Percentiles rank a stretch among this genome's conserved stretches.
These are phyloP conservation scores for Fusarium verrucosum DNA, from an alignment of 2,329 filamentous ascomycete species.

Conservation along the genomic window DNA sequence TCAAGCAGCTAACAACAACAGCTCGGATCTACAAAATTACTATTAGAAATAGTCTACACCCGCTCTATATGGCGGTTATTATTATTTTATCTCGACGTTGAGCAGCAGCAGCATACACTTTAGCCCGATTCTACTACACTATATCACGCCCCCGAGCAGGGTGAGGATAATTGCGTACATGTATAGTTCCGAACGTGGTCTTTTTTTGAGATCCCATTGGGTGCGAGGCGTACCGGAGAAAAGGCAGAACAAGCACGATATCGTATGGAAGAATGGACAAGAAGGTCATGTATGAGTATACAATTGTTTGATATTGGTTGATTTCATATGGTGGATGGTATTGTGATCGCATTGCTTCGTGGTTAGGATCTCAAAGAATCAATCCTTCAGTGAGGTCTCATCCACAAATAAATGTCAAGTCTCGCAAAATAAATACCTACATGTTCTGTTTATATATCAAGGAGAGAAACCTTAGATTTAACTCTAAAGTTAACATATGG, in stretches of 20 bases:
- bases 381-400: neutral
- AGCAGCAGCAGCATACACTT: constrained; percentile 13
- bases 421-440: neutral
- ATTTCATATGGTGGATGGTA: neutral
- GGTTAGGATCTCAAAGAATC: neutral
- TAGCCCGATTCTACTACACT: too few relatives aligned
- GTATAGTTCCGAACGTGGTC: neutral
- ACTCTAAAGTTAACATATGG: neutral
- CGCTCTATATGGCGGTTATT: neutral
- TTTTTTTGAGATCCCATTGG: constrained; percentile 8
- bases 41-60: constrained; percentile 38
- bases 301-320: neutral
- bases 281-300: neutral
- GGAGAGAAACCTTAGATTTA: neutral
- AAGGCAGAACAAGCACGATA: constrained; percentile 16
- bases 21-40: constrained; percentile 42
- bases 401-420: too few relatives aligned
- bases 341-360: neutral
- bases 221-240: constrained; percentile 35
- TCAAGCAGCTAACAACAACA: constrained; percentile 31
- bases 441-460: neutral
- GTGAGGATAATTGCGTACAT: constrained; percentile 1
- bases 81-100: constrained; percentile 10
- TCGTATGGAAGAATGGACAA: neutral
- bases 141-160: neutral